Base-by-base conservation (phyloP, 2,329 filamentous ascomycete species). In the Arthrobotrys megalospora region DNA sequence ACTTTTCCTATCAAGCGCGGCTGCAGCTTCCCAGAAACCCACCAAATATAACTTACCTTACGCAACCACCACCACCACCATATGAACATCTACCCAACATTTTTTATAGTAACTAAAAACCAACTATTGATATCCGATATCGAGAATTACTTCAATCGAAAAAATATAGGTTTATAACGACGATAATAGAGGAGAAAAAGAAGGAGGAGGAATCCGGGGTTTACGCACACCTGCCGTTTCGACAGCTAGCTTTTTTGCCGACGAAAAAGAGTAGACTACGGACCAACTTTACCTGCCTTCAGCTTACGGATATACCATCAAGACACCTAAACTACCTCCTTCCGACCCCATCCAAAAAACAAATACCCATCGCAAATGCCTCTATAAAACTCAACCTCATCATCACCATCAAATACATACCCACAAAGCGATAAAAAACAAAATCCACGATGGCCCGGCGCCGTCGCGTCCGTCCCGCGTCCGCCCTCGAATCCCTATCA, bases 401-500 rank as follows among this genome's bases (percentile, higher is more conserved):
- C 2, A 28, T 7, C 58, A 16, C 45, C 47, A n/a, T n/a, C n/a
- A n/a, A 47, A 14, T 24, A 16, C 14, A 8, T 14, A 19, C 60
- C 28, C 6, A 55, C 36, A 50, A 34, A 41, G 38, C 38, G 14
- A 70, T 36, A 38, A 34, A 53, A 11, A 0, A n/a, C 41, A 43
- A 28, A 43, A 53, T 4, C 14, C 2, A 41, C 52, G 8, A 89
- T 90, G 89, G 83, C 88, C 48, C 87, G 88, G 76, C 85, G 88
- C 75, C 86, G 88, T 79, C 87, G 87, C 81, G 88, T 89, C 67
- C 88, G 89, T 82, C 85, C 89, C 55, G 89, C 89, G 84, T 79
- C 79, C 58, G 89, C 89, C 80, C 86, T 90, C 47, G 85, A 88
- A 67, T 89, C 90, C 81, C 87, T 90, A n/a, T 88, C 87, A 10